phyloP scores from a whole-genome alignment of 164 flowering plant species.

The Saururus chinensis region DNA sequence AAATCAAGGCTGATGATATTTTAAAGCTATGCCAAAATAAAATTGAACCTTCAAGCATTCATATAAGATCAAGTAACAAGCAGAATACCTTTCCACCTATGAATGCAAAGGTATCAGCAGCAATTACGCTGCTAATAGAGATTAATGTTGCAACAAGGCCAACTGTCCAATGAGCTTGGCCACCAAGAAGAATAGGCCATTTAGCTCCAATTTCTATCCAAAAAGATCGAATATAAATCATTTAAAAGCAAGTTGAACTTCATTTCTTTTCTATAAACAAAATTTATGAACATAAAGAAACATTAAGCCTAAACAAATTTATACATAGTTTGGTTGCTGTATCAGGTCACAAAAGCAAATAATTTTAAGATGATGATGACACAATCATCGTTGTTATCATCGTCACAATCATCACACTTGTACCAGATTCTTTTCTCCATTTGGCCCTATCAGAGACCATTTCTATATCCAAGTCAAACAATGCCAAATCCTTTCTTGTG shows the following conservation, averaged over 20 bases:
- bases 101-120: conserved; percentile 94
- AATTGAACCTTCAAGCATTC: neutral
- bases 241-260: neutral
- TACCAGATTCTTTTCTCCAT: too few species aligned
- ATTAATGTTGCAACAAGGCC: conserved; percentile 94
- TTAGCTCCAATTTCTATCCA: conserved; percentile 44
- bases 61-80: neutral
- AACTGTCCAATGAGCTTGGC: conserved; percentile 92
- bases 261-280: too few species aligned
- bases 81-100: conserved; percentile 77
- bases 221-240: conserved; percentile 7
- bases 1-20: neutral
- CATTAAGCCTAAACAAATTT: too few species aligned
- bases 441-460: too few species aligned
- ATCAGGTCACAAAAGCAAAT: too few species aligned
- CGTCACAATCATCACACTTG: too few species aligned
- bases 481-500: too few species aligned
- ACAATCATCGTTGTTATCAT: too few species aligned
- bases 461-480: too few species aligned
- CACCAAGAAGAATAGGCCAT: conserved; percentile 94
- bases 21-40: neutral
- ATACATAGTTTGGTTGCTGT: too few species aligned
- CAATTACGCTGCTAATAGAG: conserved; percentile 80
- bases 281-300: neutral
- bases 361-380: too few species aligned